Conservation (phyloP, 352 stramenopile species). For the Pythium sp. region DNA sequence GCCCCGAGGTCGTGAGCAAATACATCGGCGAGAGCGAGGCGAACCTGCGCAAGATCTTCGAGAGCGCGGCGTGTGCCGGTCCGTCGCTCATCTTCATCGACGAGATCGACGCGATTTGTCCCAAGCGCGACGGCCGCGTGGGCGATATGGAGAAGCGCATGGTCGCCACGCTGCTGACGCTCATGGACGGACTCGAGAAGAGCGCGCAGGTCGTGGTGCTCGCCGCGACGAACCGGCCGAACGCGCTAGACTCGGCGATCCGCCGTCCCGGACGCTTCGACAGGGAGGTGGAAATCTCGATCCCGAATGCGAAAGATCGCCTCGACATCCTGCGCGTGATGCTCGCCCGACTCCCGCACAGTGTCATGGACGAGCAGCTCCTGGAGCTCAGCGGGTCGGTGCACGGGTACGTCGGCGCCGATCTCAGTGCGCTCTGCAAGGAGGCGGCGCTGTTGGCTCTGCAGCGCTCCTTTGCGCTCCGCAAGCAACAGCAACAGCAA, state of each 20-base stretch:
- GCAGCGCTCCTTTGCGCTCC: slow-evolving; percentile 35
- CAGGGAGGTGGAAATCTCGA: slow-evolving; percentile 95
- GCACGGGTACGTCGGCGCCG: slow-evolving; percentile 94
- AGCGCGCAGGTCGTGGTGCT: slow-evolving; percentile 69
- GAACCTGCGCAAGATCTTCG: slow-evolving; percentile 74
- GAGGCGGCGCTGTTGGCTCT: slow-evolving; percentile 71
- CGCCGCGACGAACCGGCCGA: slow-evolving; percentile 84
- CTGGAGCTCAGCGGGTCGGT: slow-evolving; percentile 90
- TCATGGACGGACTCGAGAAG: slow-evolving; percentile 85
- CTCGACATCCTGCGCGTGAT: slow-evolving; percentile 93
- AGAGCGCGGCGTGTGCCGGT: slow-evolving; percentile 34
- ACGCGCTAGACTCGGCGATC: slow-evolving; percentile 91
- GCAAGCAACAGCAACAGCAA: background rate
- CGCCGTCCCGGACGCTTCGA: slow-evolving; percentile 95
- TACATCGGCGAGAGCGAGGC: slow-evolving; percentile 91
- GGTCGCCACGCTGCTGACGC: slow-evolving; percentile 85
- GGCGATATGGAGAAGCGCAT: slow-evolving; percentile 84
- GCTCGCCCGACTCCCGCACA: slow-evolving; percentile 85
- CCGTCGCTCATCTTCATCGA: slow-evolving; percentile 85
- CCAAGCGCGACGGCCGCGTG: slow-evolving; percentile 74
- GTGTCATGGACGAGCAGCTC: slow-evolving; percentile 78
- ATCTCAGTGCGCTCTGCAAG: slow-evolving; percentile 75
- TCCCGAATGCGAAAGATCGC: slow-evolving; percentile 91
- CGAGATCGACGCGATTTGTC: slow-evolving; percentile 91
- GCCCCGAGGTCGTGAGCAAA: slow-evolving; percentile 95